Percentiles rank a stretch among this genome's conserved stretches.
These are phyloP conservation scores for Saccharomycopsis vini DNA, from an alignment of 805 yeast genomes.

Conservation along the genomic window DNA sequence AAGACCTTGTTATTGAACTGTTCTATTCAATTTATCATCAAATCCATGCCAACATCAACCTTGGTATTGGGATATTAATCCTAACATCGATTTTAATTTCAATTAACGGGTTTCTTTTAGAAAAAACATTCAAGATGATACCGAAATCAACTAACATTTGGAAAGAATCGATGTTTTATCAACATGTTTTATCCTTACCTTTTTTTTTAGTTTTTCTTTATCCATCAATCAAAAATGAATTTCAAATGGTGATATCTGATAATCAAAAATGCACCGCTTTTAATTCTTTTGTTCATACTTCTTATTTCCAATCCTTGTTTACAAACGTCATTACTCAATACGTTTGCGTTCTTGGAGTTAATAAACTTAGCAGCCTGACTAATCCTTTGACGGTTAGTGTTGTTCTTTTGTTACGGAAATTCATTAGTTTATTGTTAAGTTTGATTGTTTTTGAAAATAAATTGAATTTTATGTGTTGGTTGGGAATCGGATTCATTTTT, in stretches of 20 bases:
- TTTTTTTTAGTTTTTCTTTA: slow-evolving; percentile 33
- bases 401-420: slow-evolving; percentile 51
- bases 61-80: slow-evolving; percentile 34
- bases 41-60: background rate
- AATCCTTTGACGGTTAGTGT: slow-evolving; percentile 59
- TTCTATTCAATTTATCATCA: no score
- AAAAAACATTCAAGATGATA: slow-evolving; percentile 37
- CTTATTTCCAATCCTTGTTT: no score
- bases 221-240: background rate
- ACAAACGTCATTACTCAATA: slow-evolving; percentile 48
- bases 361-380: slow-evolving; percentile 45
- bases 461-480: slow-evolving; percentile 29
- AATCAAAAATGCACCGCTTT: no score
- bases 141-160: slow-evolving; percentile 41
- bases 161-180: slow-evolving; percentile 57
- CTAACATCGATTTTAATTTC: slow-evolving; percentile 45
- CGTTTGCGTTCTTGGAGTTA: slow-evolving; percentile 61
- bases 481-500: slow-evolving; percentile 47
- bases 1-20: no score
- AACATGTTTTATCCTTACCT: slow-evolving; percentile 48
- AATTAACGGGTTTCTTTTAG: slow-evolving; percentile 50
- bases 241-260: no score
- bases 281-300: no score
- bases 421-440: slow-evolving; percentile 50
- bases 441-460: slow-evolving; percentile 41